phyloP scores from a whole-genome alignment of 1,284 basidiomycete species.

The Rhodotorula sp. region DNA sequence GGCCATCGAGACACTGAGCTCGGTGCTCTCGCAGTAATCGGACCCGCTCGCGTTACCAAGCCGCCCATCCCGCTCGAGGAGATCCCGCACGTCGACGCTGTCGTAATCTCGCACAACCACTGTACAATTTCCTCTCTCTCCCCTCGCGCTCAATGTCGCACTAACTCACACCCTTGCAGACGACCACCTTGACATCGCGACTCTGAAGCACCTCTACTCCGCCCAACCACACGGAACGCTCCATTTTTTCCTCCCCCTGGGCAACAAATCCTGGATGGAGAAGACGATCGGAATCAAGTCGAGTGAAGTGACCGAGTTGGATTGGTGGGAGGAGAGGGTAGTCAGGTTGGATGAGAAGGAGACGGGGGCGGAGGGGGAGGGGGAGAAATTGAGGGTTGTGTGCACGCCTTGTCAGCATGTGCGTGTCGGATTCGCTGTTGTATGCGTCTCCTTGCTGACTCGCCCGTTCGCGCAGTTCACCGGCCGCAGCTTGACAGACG shows the following conservation, averaged over 20 bases:
- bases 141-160: not conserved
- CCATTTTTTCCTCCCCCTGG: constrained; percentile 63
- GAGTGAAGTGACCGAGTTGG: constrained; percentile 58
- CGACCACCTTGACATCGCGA: constrained; percentile 58
- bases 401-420: constrained; percentile 60
- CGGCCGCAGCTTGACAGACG: constrained; percentile 10
- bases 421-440: constrained; percentile 44
- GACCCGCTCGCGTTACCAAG: constrained; percentile 61
- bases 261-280: constrained; percentile 58
- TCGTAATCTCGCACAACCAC: constrained; percentile 57
- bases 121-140: constrained; percentile 13
- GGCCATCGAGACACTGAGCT: not conserved
- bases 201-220: constrained; percentile 54
- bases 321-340: constrained; percentile 65
- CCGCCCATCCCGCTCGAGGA: constrained; percentile 61
- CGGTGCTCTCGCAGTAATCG: constrained; percentile 45
- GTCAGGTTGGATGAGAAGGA: constrained; percentile 46
- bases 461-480: constrained; percentile 1
- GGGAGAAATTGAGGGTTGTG: constrained; percentile 47
- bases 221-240: constrained; percentile 43
- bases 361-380: not conserved
- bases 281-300: constrained; percentile 51
- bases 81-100: constrained; percentile 63
- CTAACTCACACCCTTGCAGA: constrained; percentile 2
- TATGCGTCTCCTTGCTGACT: not conserved